These are phyloP conservation scores for Crotalaria pallida DNA, from an alignment of 306 rosid species.

Conservation along the genomic window DNA sequence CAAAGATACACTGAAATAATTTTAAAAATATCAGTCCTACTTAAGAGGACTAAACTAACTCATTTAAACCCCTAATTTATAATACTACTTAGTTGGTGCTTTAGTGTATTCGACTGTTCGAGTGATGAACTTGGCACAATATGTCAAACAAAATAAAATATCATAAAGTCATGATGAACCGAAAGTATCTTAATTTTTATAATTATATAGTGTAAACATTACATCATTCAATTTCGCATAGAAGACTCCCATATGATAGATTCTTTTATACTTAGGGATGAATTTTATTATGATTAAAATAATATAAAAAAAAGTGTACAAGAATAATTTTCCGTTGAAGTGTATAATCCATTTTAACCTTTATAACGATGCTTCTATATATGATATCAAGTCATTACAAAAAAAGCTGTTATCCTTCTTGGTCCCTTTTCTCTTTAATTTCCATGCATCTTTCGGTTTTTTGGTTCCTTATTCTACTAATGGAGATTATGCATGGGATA, in stretches of 20 bases:
- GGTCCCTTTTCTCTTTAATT: background rate
- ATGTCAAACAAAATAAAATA: background rate
- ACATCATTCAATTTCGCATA: background rate
- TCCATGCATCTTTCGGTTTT: slow-evolving; percentile 18
- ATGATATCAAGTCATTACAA: slow-evolving; percentile 11
- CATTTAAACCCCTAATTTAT: no score
- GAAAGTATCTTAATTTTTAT: background rate
- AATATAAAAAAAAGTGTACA: background rate
- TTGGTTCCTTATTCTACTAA: slow-evolving; percentile 19
- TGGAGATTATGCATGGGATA: slow-evolving; percentile 18
- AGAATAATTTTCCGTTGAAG: slow-evolving; percentile 1
- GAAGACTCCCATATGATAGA: background rate
- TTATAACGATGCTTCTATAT: slow-evolving; percentile 17
- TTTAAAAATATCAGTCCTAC: no score
- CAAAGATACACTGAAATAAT: no score
- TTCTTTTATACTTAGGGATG: background rate
- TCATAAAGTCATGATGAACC: background rate
- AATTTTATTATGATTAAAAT: background rate
- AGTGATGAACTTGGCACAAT: no score
- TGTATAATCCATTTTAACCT: background rate
- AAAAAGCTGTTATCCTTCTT: background rate
- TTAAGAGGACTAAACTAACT: no score
- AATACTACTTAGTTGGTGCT: no score
- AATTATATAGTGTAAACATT: background rate
- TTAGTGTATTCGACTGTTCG: no score